Conservation (phyloP, 2,329 filamentous ascomycete genomes). For the Fusarium brevicatenulatum region DNA sequence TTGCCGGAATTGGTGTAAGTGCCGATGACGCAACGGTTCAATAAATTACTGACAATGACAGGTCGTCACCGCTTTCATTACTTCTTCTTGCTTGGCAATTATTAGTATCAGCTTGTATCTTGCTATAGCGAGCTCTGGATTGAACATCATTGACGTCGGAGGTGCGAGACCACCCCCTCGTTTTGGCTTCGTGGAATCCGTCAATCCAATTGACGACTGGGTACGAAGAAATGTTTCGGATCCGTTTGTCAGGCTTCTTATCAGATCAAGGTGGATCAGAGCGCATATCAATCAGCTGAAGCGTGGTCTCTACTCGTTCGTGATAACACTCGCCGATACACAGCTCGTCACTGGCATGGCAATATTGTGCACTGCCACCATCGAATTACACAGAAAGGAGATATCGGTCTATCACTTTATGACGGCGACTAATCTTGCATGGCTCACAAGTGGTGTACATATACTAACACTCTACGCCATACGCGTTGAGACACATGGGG, state of each 20-base stretch:
- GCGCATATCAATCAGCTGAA: background rate
- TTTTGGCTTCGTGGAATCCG: background rate
- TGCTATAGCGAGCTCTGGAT: background rate
- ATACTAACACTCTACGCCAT: background rate
- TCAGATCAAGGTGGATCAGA: background rate
- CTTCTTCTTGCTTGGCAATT: background rate
- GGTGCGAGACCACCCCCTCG: background rate
- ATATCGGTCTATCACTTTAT: background rate
- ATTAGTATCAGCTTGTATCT: background rate
- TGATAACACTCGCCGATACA: background rate
- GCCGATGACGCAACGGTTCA: rapidly evolving
- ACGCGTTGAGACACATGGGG: background rate
- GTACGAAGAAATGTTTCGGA: background rate
- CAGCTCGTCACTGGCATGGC: background rate
- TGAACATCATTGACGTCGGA: rapidly evolving
- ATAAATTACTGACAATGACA: background rate
- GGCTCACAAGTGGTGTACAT: background rate
- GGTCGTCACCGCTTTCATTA: background rate
- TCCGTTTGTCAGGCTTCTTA: background rate
- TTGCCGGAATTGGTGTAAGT: background rate
- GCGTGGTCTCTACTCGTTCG: background rate
- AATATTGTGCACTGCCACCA: background rate
- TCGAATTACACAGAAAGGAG: background rate
- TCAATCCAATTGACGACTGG: background rate
- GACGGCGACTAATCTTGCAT: background rate